Evolutionary conservation across 306 rosid species (phyloP).

Genomic region (Prunus salicina): DNA sequence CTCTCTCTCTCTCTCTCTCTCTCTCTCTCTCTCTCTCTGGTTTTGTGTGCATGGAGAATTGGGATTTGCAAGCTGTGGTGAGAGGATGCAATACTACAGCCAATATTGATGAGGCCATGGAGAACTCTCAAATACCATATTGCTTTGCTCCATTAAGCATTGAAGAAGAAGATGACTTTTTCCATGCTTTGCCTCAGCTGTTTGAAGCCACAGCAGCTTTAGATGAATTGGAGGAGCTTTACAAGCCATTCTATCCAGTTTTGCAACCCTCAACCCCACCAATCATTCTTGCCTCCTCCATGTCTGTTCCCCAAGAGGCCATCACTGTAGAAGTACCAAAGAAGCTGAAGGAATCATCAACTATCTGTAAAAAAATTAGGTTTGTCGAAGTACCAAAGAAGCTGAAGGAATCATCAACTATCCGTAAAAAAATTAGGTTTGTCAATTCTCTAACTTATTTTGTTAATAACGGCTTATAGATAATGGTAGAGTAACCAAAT

Average conservation of each 20-base stretch:
- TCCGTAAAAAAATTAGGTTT: conserved; percentile 47
- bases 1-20: neutral
- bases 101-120: conserved; percentile 22
- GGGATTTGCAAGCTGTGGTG: conserved; percentile 89
- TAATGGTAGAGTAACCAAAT: no score
- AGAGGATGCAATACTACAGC: conserved; percentile 38
- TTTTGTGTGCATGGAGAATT: conserved; percentile 46
- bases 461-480: no score
- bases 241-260: conserved; percentile 58
- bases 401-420: conserved; percentile 27
- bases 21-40: conserved; percentile 6
- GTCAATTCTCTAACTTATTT: neutral
- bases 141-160: conserved; percentile 20
- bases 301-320: conserved; percentile 39
- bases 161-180: conserved; percentile 32
- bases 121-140: neutral
- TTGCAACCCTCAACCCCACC: conserved; percentile 39
- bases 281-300: conserved; percentile 19
- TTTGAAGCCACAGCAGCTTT: conserved; percentile 42
- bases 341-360: conserved; percentile 25
- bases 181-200: conserved; percentile 39
- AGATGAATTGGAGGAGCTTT: conserved; percentile 59
- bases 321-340: conserved; percentile 21
- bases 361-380: conserved; percentile 48
- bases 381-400: conserved; percentile 26